Evolutionary conservation across 2,329 filamentous ascomycete species (phyloP).

Genomic region (Escovopsis weberi): DNA sequence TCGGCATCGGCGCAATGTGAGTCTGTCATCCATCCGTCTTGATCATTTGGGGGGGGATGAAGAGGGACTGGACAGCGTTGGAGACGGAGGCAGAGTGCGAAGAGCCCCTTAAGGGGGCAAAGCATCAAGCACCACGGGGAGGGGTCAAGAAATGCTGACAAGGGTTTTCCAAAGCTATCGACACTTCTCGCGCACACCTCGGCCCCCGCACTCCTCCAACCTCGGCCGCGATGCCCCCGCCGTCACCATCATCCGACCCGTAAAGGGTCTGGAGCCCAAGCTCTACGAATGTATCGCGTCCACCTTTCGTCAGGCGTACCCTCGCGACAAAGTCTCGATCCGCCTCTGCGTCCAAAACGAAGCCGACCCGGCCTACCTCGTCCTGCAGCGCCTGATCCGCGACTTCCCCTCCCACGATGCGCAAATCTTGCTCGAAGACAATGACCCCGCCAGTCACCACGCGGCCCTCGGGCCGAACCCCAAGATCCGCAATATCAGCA

Average conservation of each 20-base stretch:
- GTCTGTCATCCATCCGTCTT: slow-evolving; percentile 7
- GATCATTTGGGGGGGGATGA: not conserved
- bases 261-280: slow-evolving; percentile 80
- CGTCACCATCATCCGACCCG: slow-evolving; percentile 81
- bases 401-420: slow-evolving; percentile 63
- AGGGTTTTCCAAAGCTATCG: slow-evolving; percentile 26
- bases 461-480: slow-evolving; percentile 73
- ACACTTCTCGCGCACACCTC: slow-evolving; percentile 34
- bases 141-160: too few species aligned
- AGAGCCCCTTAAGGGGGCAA: too few species aligned
- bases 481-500: slow-evolving; percentile 95
- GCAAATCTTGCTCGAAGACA: slow-evolving; percentile 63
- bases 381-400: slow-evolving; percentile 54
- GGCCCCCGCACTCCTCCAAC: slow-evolving; percentile 34
- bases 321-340: slow-evolving; percentile 58
- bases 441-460: slow-evolving; percentile 56
- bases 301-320: slow-evolving; percentile 72
- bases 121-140: too few species aligned
- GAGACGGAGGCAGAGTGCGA: too few species aligned
- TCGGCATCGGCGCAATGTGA: slow-evolving; percentile 44
- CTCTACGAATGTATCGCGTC: slow-evolving; percentile 88
- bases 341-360: slow-evolving; percentile 67
- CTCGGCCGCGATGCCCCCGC: slow-evolving; percentile 49
- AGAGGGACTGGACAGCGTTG: too few species aligned
- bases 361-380: slow-evolving; percentile 61